Conservation (phyloP, 176 grass and related monocot genomes). For the Triticum aestivum region IWGSC_CS_RefSeq_v2.1 NC_057797.1:621568442-621568941, state of each 20-base stretch:
- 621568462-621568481: too few species aligned
- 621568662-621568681: slow-evolving; percentile 37
- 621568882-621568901: neutral
- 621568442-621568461: too few species aligned
- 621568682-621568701: slow-evolving; percentile 6
- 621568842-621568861: slow-evolving; percentile 40
- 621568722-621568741: slow-evolving; percentile 22
- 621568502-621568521: too few species aligned
- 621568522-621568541: neutral
- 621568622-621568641: slow-evolving; percentile 35
- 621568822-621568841: slow-evolving; percentile 55
- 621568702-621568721: slow-evolving; percentile 35
- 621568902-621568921: slow-evolving; percentile 2
- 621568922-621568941: slow-evolving; percentile 17
- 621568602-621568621: slow-evolving; percentile 27
- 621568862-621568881: neutral
- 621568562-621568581: neutral
- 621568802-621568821: slow-evolving; percentile 18
- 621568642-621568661: neutral
- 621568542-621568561: neutral
- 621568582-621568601: neutral
- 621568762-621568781: slow-evolving; percentile 20
- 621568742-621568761: slow-evolving; percentile 60
- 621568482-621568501: too few species aligned
- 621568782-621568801: slow-evolving; percentile 31